phyloP scores from a whole-genome alignment of 768 basidiomycete species.

The Russula olivacea region DNA sequence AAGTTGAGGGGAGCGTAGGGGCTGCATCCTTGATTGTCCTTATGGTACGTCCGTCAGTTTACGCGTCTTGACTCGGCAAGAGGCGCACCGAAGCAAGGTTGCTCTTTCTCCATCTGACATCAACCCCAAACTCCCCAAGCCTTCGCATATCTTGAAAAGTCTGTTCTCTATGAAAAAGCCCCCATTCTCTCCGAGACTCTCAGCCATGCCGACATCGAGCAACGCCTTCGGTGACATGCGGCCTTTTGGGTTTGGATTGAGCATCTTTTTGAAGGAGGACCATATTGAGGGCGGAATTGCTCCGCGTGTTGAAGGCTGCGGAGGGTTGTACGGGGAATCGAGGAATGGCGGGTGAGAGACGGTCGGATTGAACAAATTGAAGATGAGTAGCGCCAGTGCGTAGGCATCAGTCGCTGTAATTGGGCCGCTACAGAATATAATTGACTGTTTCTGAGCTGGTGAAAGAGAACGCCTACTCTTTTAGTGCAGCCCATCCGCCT shows the following conservation, averaged over 20 bases:
- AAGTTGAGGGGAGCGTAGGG: slow-evolving; percentile 78
- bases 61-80: not conserved
- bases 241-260: slow-evolving; percentile 82
- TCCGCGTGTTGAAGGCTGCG: slow-evolving; percentile 69
- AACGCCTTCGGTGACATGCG: slow-evolving; percentile 73
- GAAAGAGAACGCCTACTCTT: slow-evolving; percentile 53
- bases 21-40: slow-evolving; percentile 77
- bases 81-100: slow-evolving; percentile 55
- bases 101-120: slow-evolving; percentile 76
- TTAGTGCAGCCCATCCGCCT: slow-evolving; percentile 73
- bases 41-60: not conserved
- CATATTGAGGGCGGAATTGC: slow-evolving; percentile 71
- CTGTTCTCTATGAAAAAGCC: slow-evolving; percentile 84
- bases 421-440: slow-evolving; percentile 38
- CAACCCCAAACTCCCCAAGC: slow-evolving; percentile 80
- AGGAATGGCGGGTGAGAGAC: slow-evolving; percentile 63
- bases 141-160: slow-evolving; percentile 77
- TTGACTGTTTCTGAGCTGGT: slow-evolving; percentile 30
- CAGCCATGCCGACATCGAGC: slow-evolving; percentile 72
- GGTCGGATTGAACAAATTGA: slow-evolving; percentile 78
- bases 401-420: slow-evolving; percentile 78
- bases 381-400: slow-evolving; percentile 79
- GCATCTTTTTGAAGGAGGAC: slow-evolving; percentile 74
- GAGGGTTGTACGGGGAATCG: slow-evolving; percentile 72
- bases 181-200: slow-evolving; percentile 45